These are phyloP conservation scores for Pseudoperonospora humuli DNA, from an alignment of 352 stramenopile species.

Conservation along the genomic window DNA sequence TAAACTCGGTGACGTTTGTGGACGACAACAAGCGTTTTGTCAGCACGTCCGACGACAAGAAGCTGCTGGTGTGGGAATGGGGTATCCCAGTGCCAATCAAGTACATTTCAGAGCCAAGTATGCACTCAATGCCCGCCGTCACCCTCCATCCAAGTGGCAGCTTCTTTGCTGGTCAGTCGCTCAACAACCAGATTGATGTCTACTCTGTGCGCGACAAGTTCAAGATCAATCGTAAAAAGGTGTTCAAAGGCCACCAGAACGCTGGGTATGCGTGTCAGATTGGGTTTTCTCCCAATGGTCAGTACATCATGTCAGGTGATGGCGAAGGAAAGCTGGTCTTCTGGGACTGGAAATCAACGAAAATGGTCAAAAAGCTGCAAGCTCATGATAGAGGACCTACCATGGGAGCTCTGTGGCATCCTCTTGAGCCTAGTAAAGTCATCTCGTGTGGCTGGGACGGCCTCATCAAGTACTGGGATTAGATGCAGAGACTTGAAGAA, in stretches of 20 bases:
- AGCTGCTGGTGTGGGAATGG: conserved; percentile 97
- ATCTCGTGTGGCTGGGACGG: conserved; percentile 98
- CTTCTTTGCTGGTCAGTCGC: conserved; percentile 92
- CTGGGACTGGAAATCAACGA: conserved; percentile 98
- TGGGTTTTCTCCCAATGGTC: conserved; percentile 93
- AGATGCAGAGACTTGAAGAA: conserved; percentile 15
- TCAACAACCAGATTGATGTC: conserved; percentile 98
- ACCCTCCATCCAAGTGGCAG: conserved; percentile 89
- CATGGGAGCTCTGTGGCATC: conserved; percentile 96
- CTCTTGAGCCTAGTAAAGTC: conserved; percentile 93
- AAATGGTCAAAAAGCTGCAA: conserved; percentile 80
- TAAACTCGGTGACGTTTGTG: conserved; percentile 98
- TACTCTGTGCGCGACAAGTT: conserved; percentile 95
- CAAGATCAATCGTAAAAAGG: conserved; percentile 90
- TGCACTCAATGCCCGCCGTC: conserved; percentile 98
- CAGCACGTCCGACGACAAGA: conserved; percentile 98
- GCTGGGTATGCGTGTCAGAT: conserved; percentile 96
- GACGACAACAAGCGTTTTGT: conserved; percentile 93
- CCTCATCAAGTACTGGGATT: conserved; percentile 99
- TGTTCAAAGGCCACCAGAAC: conserved; percentile 89
- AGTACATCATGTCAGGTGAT: conserved; percentile 92
- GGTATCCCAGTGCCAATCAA: conserved; percentile 98
- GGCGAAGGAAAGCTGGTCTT: conserved; percentile 96
- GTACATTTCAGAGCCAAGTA: conserved; percentile 97
- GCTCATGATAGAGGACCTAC: conserved; percentile 92